phyloP scores from a whole-genome alignment of 305 asterid genomes.

The Fraxinus dipetala region DNA sequence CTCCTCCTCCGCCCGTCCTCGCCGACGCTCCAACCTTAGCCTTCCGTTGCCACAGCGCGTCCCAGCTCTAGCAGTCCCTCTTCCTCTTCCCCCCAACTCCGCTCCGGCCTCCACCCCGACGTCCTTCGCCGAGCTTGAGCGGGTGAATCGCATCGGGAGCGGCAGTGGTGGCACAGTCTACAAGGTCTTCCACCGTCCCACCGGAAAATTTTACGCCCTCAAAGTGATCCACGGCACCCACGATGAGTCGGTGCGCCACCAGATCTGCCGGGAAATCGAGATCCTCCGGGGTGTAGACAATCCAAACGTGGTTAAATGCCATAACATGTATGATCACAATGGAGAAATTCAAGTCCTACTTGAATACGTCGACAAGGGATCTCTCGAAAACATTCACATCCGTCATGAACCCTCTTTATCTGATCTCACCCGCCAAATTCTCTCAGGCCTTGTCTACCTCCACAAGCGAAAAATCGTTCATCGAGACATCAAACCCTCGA shows the following conservation, averaged over 20 bases:
- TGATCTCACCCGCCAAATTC: background rate
- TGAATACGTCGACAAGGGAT: slow-evolving; percentile 4
- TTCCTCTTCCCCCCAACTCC: slow-evolving; percentile 55
- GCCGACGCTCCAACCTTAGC: slow-evolving; percentile 60
- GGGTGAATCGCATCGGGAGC: background rate
- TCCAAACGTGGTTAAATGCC: background rate
- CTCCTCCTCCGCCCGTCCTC: slow-evolving; percentile 38
- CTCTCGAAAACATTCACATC: slow-evolving; percentile 3
- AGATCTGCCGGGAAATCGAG: slow-evolving; percentile 12
- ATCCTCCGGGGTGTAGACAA: background rate
- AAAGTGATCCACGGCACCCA: slow-evolving; percentile 7
- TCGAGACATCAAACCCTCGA: slow-evolving; percentile 36
- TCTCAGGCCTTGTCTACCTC: slow-evolving; percentile 20
- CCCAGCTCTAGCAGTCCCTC: slow-evolving; percentile 65
- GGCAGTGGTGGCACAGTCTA: background rate
- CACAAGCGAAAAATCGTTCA: slow-evolving; percentile 33
- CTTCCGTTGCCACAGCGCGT: slow-evolving; percentile 70
- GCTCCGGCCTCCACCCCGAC: slow-evolving; percentile 25
- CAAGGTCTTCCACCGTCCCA: slow-evolving; percentile 4
- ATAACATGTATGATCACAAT: background rate
- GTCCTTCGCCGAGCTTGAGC: slow-evolving; percentile 6
- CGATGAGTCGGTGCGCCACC: background rate
- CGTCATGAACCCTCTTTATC: background rate
- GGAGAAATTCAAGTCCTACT: slow-evolving; percentile 1
- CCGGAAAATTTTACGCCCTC: slow-evolving; percentile 4